A percentile compares a stretch with the other conserved stretches of the same genome.
Conservation (phyloP, 805 yeast genomes). For the Zygosaccharomyces rouxii region DNA sequence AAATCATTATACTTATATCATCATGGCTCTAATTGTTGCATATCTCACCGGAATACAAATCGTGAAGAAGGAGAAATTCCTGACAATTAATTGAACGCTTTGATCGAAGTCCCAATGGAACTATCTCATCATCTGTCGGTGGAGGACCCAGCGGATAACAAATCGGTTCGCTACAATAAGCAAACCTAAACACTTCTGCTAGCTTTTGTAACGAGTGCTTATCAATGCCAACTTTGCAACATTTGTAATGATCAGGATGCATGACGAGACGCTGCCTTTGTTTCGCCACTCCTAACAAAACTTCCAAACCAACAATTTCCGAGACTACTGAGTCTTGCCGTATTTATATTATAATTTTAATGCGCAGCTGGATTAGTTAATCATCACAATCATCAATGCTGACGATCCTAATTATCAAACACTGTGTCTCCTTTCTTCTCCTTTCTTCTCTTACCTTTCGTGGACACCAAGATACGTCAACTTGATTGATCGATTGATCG, state of each 20-base stretch:
- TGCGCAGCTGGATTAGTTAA: too few relatives aligned
- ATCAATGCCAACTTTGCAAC: constrained; percentile 4
- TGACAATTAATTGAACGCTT: constrained; percentile 3
- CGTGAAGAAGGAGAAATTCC: constrained; percentile 18
- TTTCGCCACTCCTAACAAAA: not conserved
- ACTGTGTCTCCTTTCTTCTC: not conserved
- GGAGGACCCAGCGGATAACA: constrained; percentile 12
- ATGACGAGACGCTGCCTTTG: not conserved
- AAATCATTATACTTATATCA: not conserved
- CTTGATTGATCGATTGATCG: not conserved
- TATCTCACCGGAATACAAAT: constrained; percentile 22
- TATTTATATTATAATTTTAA: not conserved
- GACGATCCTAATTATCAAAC: not conserved
- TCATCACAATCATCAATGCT: too few relatives aligned
- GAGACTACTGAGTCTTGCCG: too few relatives aligned
- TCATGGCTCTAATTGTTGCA: constrained; percentile 11
- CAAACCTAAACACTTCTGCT: constrained; percentile 12
- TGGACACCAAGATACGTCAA: not conserved
- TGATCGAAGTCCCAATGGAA: constrained; percentile 5
- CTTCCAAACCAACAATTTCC: not conserved
- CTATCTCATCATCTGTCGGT: constrained; percentile 13
- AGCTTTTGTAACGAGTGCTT: constrained; percentile 9
- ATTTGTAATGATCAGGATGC: not conserved
- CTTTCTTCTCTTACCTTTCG: not conserved
- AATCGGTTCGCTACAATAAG: constrained; percentile 3